Percentiles rank a stretch among this genome's conserved stretches.
These are phyloP conservation scores for Coemansia sp. DNA, from an alignment of 192 early-diverging fungal genomes.

Conservation along the genomic window DNA sequence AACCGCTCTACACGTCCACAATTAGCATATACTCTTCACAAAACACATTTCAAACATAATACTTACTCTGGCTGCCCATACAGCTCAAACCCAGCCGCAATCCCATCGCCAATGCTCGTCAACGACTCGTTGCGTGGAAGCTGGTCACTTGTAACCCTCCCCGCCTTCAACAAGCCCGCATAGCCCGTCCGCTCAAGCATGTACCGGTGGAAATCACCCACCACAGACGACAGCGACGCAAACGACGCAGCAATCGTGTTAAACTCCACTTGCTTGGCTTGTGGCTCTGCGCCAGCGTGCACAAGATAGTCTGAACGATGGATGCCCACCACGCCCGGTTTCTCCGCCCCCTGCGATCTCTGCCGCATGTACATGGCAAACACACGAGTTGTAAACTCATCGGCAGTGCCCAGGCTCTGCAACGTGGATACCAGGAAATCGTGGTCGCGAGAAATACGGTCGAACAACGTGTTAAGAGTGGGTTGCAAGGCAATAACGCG, in stretches of 20 bases:
- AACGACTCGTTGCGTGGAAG: slow-evolving; percentile 72
- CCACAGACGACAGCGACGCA: slow-evolving; percentile 72
- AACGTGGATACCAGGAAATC: slow-evolving; percentile 64
- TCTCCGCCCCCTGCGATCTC: slow-evolving; percentile 25
- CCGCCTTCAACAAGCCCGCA: slow-evolving; percentile 19
- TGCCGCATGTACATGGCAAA: slow-evolving; percentile 77
- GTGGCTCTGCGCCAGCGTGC: slow-evolving; percentile 56
- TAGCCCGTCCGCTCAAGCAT: slow-evolving; percentile 42
- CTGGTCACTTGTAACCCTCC: slow-evolving; percentile 20
- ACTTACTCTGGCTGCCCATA: slow-evolving; percentile 33
- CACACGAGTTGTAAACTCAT: slow-evolving; percentile 78
- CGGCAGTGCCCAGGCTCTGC: slow-evolving; percentile 57
- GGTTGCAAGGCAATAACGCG: slow-evolving; percentile 76
- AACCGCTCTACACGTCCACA: slow-evolving; percentile 56
- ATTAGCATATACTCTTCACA: background rate
- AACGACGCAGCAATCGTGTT: slow-evolving; percentile 97
- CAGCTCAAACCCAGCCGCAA: slow-evolving; percentile 66
- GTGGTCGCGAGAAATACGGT: slow-evolving; percentile 73
- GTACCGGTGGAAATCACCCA: slow-evolving; percentile 73
- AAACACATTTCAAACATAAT: background rate
- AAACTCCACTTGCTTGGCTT: slow-evolving; percentile 86
- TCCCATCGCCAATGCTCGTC: slow-evolving; percentile 66
- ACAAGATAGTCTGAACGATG: slow-evolving; percentile 93
- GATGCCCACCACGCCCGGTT: slow-evolving; percentile 75
- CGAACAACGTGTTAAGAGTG: slow-evolving; percentile 77